Conservation (phyloP, 2,329 filamentous ascomycete genomes). For the Alternaria sp. region DNA sequence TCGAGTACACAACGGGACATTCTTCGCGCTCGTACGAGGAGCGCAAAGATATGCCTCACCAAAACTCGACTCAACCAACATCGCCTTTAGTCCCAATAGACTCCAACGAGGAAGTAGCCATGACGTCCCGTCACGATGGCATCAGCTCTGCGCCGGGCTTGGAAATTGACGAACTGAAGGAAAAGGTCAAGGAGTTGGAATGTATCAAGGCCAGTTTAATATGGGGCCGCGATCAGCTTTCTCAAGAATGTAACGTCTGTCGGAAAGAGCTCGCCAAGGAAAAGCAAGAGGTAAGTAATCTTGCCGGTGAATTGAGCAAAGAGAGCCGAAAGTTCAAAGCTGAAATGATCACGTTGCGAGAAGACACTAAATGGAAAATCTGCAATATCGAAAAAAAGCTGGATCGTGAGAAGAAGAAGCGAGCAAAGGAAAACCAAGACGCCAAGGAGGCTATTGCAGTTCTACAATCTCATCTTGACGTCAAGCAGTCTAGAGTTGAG, state of each 20-base stretch:
- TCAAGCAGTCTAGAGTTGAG: not conserved
- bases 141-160: not conserved
- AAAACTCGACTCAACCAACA: not conserved
- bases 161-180: not conserved
- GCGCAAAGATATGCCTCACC: not conserved
- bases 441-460: not conserved
- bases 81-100: not conserved
- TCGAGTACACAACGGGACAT: not conserved
- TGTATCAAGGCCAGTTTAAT: too few relatives aligned
- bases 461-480: not conserved
- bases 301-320: not conserved
- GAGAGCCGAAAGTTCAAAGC: not conserved
- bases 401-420: not conserved
- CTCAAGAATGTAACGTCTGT: not conserved
- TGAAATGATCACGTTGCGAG: not conserved
- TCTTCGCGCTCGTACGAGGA: not conserved
- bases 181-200: not conserved
- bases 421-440: not conserved
- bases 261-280: not conserved
- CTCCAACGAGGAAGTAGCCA: not conserved
- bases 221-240: not conserved
- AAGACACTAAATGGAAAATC: not conserved
- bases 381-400: not conserved
- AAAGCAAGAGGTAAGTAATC: not conserved
- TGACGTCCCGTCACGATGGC: not conserved